Conservation (phyloP, 2,329 filamentous ascomycete species). For the Trichophaea hybrida region DNA sequence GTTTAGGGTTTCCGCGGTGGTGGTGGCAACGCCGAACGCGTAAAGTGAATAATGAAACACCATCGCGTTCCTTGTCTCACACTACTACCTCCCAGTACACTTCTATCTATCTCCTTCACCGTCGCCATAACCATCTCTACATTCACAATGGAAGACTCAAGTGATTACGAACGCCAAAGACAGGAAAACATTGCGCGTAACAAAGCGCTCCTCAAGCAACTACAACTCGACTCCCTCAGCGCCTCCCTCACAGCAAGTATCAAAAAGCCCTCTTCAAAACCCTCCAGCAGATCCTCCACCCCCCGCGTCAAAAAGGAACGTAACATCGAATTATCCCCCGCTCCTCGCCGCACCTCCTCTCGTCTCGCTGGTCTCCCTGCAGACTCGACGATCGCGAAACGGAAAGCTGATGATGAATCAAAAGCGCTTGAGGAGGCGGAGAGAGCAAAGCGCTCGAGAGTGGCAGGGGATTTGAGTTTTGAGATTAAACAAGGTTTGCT, state of each 20-base stretch:
- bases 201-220: slow-evolving; percentile 27
- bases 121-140: background rate
- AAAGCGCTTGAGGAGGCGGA: slow-evolving; percentile 43
- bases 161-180: slow-evolving; percentile 28
- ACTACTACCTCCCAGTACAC: no score
- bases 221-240: slow-evolving; percentile 24
- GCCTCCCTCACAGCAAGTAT: slow-evolving; percentile 19
- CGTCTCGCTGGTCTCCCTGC: slow-evolving; percentile 48
- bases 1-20: no score
- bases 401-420: slow-evolving; percentile 52
- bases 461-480: slow-evolving; percentile 55
- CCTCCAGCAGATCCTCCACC: slow-evolving; percentile 1
- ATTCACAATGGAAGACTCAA: slow-evolving; percentile 5
- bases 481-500: slow-evolving; percentile 59
- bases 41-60: no score
- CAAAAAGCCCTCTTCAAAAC: slow-evolving; percentile 11
- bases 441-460: slow-evolving; percentile 44
- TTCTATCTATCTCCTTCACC: background rate
- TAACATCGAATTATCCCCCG: slow-evolving; percentile 44
- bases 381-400: slow-evolving; percentile 52
- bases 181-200: slow-evolving; percentile 29
- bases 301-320: slow-evolving; percentile 25
- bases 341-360: slow-evolving; percentile 46
- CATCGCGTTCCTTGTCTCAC: no score
- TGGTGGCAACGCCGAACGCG: no score